Base-by-base conservation (phyloP, 805 yeast genomes). In the Saccharomycopsis sp. region DNA sequence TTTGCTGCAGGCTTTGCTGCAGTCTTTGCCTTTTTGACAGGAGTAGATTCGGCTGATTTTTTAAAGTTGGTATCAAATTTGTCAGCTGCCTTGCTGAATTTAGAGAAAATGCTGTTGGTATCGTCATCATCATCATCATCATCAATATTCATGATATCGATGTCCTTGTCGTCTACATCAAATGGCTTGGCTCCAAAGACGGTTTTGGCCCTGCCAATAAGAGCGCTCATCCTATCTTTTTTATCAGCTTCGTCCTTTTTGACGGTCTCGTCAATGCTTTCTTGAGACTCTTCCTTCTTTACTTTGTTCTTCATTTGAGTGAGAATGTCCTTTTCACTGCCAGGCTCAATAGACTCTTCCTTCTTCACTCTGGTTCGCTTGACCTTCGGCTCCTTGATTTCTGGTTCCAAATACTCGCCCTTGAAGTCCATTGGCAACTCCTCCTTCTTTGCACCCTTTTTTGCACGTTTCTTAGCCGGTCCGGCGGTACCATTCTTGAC, bases 41-140 rank as follows among this genome's bases (percentile, higher is more conserved):
- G 34, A 5, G 53, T 40, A 5, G 53, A 20, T 47, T 44, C 41
- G 5, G 20, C 16, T 18, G 50, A n/a, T n/a, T 40, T 23, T 16
- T 53, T 50, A 23, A 53, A 51, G 14, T 51, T 29, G n/a, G 51
- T 47, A 24, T 60, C 61, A 51, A 60, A 60, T 50, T 58, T 58
- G 24, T 44, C 48, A 21, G 59, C 61, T 8, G 57, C 63, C 29
- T 2, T 53, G 34, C 44, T 55, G 24, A 60, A 60, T 21, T 58
- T 55, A 2, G 63, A 53, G 44, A 60, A 60, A 51, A 60, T 58
- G 34, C 54, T 57, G 53, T 60, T 58, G 2, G 57, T 62, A 9
- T 48, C 51, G 14, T 60, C 62, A 23, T 57, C 53, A 15, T 55
- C 46, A 16, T 51, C 60, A 12, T 52, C 51, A 2, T 56, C 48